Evolutionary conservation across 768 basidiomycete species (phyloP).

Genomic region (Hericium coralloides): DNA sequence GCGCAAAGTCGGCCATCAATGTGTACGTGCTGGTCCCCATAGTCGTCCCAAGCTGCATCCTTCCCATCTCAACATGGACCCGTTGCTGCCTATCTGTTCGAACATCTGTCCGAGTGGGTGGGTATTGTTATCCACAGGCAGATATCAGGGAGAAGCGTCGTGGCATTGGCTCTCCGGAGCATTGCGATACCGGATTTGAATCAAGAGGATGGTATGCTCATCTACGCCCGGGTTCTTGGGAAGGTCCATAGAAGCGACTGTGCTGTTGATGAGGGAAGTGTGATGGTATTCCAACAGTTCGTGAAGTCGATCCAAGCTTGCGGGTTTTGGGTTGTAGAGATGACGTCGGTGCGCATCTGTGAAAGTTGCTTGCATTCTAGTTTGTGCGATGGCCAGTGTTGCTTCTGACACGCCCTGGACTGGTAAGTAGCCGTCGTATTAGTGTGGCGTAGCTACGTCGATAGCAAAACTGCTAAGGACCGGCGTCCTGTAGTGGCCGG

Average conservation of each 20-base stretch:
- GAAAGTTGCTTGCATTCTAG: background rate
- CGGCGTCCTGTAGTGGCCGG: too few species aligned
- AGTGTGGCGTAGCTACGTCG: background rate
- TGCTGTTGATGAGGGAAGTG: background rate
- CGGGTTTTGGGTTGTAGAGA: background rate
- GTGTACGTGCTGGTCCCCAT: conserved; percentile 2
- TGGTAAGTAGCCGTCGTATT: background rate
- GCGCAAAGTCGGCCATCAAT: background rate
- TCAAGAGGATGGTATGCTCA: background rate
- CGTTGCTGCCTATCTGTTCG: background rate
- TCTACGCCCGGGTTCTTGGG: background rate
- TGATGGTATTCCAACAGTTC: conserved; percentile 1
- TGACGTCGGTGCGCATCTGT: background rate
- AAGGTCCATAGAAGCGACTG: background rate
- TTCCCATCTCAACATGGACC: conserved; percentile 1
- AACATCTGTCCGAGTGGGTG: background rate
- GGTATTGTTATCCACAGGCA: background rate
- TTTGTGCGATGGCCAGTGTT: background rate
- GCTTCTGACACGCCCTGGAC: background rate
- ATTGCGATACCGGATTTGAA: background rate
- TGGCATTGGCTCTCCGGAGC: background rate
- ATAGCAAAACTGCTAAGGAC: background rate
- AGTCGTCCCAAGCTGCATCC: background rate
- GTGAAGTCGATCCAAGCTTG: conserved; percentile 1
- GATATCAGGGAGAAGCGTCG: background rate